A percentile compares a stretch with the other conserved stretches of the same genome.
These are phyloP conservation scores for Blastobotrys terrestris DNA, from an alignment of 805 yeast species.

Conservation along the genomic window DNA sequence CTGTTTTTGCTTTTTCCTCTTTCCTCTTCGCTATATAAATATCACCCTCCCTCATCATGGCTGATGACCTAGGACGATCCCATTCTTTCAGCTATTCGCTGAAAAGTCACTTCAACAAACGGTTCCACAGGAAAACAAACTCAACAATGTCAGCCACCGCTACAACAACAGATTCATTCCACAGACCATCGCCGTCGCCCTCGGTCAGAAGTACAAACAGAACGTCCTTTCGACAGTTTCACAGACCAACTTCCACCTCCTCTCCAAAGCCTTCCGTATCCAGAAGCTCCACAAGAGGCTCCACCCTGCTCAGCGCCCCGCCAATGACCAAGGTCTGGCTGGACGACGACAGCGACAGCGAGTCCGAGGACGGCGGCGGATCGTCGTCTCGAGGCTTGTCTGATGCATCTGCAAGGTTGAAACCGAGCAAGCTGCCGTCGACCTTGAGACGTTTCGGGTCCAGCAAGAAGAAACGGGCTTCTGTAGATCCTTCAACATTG, in stretches of 20 bases:
- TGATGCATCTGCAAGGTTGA: background rate
- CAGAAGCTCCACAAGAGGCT: background rate
- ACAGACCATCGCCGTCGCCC: background rate
- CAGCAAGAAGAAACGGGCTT: background rate
- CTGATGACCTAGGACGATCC: background rate
- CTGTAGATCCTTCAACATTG: background rate
- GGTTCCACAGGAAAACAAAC: background rate
- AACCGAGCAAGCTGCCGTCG: background rate
- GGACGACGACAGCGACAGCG: constrained; percentile 20
- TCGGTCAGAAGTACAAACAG: background rate
- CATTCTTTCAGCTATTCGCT: background rate
- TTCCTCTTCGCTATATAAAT: background rate
- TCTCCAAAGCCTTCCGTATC: background rate
- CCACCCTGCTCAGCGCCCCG: constrained; percentile 11
- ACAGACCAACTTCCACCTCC: background rate
- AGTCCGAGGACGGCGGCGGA: constrained; percentile 3
- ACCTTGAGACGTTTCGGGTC: constrained; percentile 2
- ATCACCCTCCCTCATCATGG: background rate
- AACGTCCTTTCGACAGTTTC: background rate
- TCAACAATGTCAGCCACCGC: background rate
- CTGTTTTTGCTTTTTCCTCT: background rate
- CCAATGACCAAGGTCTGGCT: constrained; percentile 24
- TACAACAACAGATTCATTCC: background rate
- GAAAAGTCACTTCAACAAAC: background rate
- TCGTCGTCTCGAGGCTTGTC: background rate